Percentiles rank a stretch among this genome's conserved stretches.
Conservation (phyloP, 2,329 filamentous ascomycete species). For the Diaporthe aspalathi region DNA sequence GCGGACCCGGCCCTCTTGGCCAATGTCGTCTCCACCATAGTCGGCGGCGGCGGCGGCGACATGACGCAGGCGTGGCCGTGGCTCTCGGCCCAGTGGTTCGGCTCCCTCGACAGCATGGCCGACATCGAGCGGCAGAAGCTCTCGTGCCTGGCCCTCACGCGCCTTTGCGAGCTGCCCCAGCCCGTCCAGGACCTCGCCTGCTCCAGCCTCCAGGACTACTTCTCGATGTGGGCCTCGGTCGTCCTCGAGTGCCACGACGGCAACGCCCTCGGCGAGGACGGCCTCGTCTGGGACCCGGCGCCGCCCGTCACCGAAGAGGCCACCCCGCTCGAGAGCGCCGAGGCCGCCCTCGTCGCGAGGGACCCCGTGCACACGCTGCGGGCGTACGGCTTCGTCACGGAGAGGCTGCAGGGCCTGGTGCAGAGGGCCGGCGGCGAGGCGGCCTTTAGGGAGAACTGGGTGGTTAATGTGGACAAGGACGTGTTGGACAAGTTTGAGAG, state of each 20-base stretch:
- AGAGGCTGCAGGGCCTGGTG: slow-evolving; percentile 70
- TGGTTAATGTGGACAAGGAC: slow-evolving; percentile 80
- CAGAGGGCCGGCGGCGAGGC: slow-evolving; percentile 71
- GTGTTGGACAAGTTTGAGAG: slow-evolving; percentile 73
- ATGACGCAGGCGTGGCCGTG: slow-evolving; percentile 68
- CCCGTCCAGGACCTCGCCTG: slow-evolving; percentile 69
- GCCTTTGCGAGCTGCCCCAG: slow-evolving; percentile 73
- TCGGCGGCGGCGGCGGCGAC: slow-evolving; percentile 49
- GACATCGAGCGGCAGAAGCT: slow-evolving; percentile 76
- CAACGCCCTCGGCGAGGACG: slow-evolving; percentile 62
- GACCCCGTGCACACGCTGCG: slow-evolving; percentile 78
- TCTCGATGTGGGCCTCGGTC: slow-evolving; percentile 80
- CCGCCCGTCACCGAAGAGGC: slow-evolving; percentile 61
- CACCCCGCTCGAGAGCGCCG: slow-evolving; percentile 65
- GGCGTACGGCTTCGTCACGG: slow-evolving; percentile 72
- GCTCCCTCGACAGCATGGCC: slow-evolving; percentile 74
- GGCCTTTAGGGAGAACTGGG: slow-evolving; percentile 75
- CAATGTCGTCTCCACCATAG: slow-evolving; percentile 61
- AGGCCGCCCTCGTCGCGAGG: slow-evolving; percentile 62
- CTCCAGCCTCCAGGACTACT: slow-evolving; percentile 75
- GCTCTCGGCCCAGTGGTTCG: slow-evolving; percentile 74
- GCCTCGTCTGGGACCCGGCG: slow-evolving; percentile 58
- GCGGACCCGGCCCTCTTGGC: slow-evolving; percentile 77
- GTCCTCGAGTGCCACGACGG: slow-evolving; percentile 74
- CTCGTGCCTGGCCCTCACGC: slow-evolving; percentile 77